Conservation (phyloP, 1,284 basidiomycete species). For the Ganoderma sinense region DNA sequence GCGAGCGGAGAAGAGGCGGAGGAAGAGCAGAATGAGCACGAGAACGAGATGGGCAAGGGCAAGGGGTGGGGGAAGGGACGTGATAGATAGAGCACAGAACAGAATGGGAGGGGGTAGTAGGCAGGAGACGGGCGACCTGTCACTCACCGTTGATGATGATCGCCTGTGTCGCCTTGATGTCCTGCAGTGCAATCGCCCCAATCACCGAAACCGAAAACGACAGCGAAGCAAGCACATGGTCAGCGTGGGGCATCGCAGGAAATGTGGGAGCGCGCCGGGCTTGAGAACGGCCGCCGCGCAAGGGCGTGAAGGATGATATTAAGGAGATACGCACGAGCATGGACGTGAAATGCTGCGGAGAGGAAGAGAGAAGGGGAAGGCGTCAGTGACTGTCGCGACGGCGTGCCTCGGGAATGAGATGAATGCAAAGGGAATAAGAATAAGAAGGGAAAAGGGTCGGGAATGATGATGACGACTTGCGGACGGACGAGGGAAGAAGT, state of each 20-base stretch:
- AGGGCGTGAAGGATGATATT: slow-evolving; percentile 70
- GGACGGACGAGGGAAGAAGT: not conserved
- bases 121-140: slow-evolving; percentile 13
- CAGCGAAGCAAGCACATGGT: not conserved
- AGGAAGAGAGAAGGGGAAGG: not conserved
- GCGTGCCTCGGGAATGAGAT: not conserved
- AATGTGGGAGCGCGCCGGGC: not conserved
- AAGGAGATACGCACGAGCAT: slow-evolving; percentile 64
- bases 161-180: slow-evolving; percentile 76
- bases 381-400: slow-evolving; percentile 1
- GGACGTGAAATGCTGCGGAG: slow-evolving; percentile 73
- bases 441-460: not conserved
- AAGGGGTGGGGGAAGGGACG: too few species aligned
- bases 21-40: not conserved
- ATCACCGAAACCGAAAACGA: not conserved
- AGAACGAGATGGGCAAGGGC: not conserved
- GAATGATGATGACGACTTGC: not conserved
- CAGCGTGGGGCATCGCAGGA: not conserved
- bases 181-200: too few species aligned
- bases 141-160: slow-evolving; percentile 74
- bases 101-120: not conserved
- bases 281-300: slow-evolving; percentile 41
- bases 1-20: not conserved
- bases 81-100: not conserved
- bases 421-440: not conserved